A percentile compares a stretch with the other conserved stretches of the same genome.
Evolutionary conservation across 1,139 yeast species (phyloP).

Genomic region (Scheffersomyces lignicola): DNA sequence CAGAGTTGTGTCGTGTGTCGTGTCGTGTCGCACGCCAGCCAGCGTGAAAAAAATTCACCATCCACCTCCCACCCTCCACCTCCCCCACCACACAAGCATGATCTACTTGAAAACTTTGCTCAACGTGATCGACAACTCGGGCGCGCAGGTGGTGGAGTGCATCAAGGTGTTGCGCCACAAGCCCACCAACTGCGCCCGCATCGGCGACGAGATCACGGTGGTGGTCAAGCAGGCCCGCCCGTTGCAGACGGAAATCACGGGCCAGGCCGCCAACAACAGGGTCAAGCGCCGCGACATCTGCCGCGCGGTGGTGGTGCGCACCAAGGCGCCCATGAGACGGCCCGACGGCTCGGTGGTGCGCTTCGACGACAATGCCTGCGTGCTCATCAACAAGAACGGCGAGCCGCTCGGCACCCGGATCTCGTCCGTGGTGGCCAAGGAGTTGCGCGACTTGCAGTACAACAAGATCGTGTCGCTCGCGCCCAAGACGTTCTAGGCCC

Average conservation of each 20-base stretch:
- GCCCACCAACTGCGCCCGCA: slow-evolving; percentile 77
- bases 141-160: slow-evolving; percentile 94
- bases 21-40: too few species aligned
- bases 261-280: slow-evolving; percentile 71
- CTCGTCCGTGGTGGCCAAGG: slow-evolving; percentile 88
- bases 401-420: slow-evolving; percentile 97
- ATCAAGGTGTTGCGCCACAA: slow-evolving; percentile 91
- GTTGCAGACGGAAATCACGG: slow-evolving; percentile 57
- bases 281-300: slow-evolving; percentile 95
- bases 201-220: slow-evolving; percentile 91
- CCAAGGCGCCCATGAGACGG: slow-evolving; percentile 82
- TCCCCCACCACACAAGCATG: too few species aligned
- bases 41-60: too few species aligned
- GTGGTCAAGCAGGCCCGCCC: slow-evolving; percentile 94
- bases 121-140: slow-evolving; percentile 91
- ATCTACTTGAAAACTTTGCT: slow-evolving; percentile 84
- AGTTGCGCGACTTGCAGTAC: slow-evolving; percentile 78
- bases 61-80: too few species aligned
- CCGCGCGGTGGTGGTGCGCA: slow-evolving; percentile 93
- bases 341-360: slow-evolving; percentile 84
- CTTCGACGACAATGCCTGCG: slow-evolving; percentile 97
- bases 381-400: slow-evolving; percentile 83
- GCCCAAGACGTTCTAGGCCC: slow-evolving; percentile 67
- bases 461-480: slow-evolving; percentile 90
- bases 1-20: too few species aligned